A percentile compares a stretch with the other conserved stretches of the same genome.
Evolutionary conservation across 805 yeast species (phyloP).

Genomic region (Candida broadrunensis): DNA sequence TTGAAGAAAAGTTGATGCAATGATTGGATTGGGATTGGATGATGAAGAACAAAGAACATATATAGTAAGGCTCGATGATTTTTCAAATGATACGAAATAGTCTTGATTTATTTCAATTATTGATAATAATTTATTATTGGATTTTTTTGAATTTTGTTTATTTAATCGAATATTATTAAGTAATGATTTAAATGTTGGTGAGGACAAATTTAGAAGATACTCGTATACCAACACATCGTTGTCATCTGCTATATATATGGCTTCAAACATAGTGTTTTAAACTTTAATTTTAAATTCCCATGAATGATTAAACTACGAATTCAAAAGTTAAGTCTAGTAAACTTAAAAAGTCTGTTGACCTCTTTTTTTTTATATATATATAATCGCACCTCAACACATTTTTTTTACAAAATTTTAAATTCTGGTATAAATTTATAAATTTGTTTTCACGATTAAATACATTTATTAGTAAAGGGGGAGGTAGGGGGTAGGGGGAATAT

Average conservation of each 20-base stretch:
- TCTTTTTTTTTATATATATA: too few relatives aligned
- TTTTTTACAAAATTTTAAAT: too few relatives aligned
- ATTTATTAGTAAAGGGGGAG: too few relatives aligned
- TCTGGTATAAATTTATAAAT: too few relatives aligned
- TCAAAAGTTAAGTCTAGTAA: too few relatives aligned
- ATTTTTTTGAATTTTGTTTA: not conserved
- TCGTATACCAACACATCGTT: constrained; percentile 34
- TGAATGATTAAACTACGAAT: too few relatives aligned
- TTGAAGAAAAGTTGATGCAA: constrained; percentile 53
- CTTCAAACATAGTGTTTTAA: constrained; percentile 42
- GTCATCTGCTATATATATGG: constrained; percentile 39
- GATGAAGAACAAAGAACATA: constrained; percentile 24
- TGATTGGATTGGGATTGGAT: constrained; percentile 40
- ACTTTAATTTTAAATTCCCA: too few relatives aligned
- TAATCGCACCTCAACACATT: too few relatives aligned
- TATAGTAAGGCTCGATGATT: constrained; percentile 19
- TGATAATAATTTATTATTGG: constrained; percentile 3
- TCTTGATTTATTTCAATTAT: constrained; percentile 28
- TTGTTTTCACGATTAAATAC: too few relatives aligned
- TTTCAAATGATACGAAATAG: constrained; percentile 23
- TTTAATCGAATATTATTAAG: not conserved
- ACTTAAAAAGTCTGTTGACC: too few relatives aligned
- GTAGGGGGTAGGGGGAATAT: too few relatives aligned
- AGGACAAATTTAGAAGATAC: constrained; percentile 25
- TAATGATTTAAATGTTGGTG: constrained; percentile 32